Percentiles rank a stretch among this genome's conserved stretches.
Evolutionary conservation across 169 alveolate species (phyloP).

Genomic region (Plasmodium coatneyi): DNA sequence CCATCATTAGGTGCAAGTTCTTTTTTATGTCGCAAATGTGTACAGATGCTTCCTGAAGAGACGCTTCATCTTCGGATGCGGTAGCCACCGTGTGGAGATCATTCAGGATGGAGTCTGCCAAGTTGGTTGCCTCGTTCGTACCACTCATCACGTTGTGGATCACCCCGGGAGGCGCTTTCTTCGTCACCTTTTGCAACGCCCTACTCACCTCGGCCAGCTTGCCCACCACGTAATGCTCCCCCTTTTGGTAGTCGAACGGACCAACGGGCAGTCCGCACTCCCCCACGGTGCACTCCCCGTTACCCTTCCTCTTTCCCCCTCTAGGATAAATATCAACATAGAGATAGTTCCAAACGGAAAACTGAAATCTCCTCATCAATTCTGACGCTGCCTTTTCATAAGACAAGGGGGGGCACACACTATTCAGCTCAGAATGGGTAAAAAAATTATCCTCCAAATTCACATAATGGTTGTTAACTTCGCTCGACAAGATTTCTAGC

Average conservation of each 20-base stretch:
- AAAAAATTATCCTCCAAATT: slow-evolving; percentile 54
- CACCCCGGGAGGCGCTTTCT: neutral
- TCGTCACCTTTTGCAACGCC: neutral
- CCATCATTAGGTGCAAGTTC: neutral
- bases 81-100: neutral
- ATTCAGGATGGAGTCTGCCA: neutral
- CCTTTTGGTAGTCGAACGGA: neutral
- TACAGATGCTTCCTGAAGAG: neutral
- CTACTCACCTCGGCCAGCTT: neutral
- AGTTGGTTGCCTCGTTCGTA: neutral
- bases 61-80: neutral
- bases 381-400: slow-evolving; percentile 1
- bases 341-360: slow-evolving; percentile 43
- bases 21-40: neutral
- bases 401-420: neutral
- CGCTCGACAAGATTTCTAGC: neutral
- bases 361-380: slow-evolving; percentile 1
- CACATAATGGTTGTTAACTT: slow-evolving; percentile 26
- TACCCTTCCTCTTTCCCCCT: neutral
- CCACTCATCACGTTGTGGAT: no score
- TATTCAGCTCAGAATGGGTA: slow-evolving; percentile 5
- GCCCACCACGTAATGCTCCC: neutral
- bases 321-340: slow-evolving; percentile 26
- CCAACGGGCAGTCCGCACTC: neutral
- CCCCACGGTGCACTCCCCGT: neutral